phyloP scores from a whole-genome alignment of 441 rosid species.

The Pelargonium citronellum region DNA sequence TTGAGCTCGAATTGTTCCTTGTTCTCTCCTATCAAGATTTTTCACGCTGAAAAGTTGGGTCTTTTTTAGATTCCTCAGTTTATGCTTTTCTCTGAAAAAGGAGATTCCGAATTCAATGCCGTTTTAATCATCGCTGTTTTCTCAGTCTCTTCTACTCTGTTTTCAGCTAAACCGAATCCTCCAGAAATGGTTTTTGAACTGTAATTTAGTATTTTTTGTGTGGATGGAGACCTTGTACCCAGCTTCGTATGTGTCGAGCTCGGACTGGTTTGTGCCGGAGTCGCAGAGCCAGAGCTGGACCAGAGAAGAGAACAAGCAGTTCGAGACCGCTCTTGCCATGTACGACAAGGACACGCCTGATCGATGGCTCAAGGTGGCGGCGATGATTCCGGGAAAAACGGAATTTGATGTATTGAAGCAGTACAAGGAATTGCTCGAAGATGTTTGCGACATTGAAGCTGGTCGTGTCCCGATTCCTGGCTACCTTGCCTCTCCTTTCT shows the following conservation, averaged over 20 bases:
- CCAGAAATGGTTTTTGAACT: neutral
- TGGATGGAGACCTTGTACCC: slow-evolving; percentile 62
- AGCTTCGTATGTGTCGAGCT: slow-evolving; percentile 30
- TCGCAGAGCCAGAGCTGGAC: slow-evolving; percentile 40
- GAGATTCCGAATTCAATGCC: slow-evolving; percentile 26
- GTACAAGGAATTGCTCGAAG: slow-evolving; percentile 54
- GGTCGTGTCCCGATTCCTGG: slow-evolving; percentile 58
- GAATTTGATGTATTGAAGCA: slow-evolving; percentile 47
- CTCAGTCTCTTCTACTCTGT: slow-evolving; percentile 1
- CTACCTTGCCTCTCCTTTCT: slow-evolving; percentile 37
- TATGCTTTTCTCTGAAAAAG: slow-evolving; percentile 5
- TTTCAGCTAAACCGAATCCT: slow-evolving; percentile 16
- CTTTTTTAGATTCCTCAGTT: slow-evolving; percentile 38
- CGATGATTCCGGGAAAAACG: slow-evolving; percentile 56
- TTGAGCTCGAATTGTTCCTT: neutral
- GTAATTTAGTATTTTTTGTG: neutral
- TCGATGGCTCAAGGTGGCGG: slow-evolving; percentile 51
- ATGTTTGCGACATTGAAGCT: slow-evolving; percentile 52
- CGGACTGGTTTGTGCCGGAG: slow-evolving; percentile 31
- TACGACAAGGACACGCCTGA: slow-evolving; percentile 53
- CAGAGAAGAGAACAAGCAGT: slow-evolving; percentile 61
- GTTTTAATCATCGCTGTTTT: slow-evolving; percentile 8
- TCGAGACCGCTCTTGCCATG: slow-evolving; percentile 59
- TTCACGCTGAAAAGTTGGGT: slow-evolving; percentile 31
- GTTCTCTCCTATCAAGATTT: slow-evolving; percentile 24